Conservation (phyloP, 441 rosid species). For the Oxalis stricta region DNA sequence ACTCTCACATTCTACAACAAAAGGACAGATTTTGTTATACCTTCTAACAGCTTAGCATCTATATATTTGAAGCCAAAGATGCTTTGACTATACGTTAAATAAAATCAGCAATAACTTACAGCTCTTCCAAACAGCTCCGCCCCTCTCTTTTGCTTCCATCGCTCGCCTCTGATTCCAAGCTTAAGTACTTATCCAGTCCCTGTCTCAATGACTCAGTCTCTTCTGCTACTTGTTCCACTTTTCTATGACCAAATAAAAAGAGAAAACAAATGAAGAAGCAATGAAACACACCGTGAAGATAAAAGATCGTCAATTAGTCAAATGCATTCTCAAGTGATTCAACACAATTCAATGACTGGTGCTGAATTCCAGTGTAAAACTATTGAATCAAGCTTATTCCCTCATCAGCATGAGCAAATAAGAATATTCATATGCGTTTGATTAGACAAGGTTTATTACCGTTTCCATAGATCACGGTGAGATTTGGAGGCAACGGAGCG, state of each 20-base stretch:
- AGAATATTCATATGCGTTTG: too few species aligned
- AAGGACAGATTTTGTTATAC: constrained; percentile 3
- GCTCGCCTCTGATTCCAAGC: constrained; percentile 63
- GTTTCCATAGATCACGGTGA: constrained; percentile 95
- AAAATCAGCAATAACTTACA: constrained; percentile 22
- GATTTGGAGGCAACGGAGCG: constrained; percentile 64
- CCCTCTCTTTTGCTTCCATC: constrained; percentile 76
- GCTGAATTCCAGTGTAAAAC: too few species aligned
- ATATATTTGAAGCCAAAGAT: too few species aligned
- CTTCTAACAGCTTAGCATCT: too few species aligned
- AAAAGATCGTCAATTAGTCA: too few species aligned
- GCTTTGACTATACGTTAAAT: background rate
- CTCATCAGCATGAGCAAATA: too few species aligned
- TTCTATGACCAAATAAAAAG: constrained; percentile 31
- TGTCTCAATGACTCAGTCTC: constrained; percentile 72
- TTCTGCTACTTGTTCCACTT: constrained; percentile 84
- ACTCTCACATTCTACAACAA: constrained; percentile 57
- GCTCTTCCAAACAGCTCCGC: constrained; percentile 81
- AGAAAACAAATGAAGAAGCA: too few species aligned
- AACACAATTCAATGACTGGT: too few species aligned
- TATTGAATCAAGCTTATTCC: too few species aligned
- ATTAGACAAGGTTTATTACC: too few species aligned
- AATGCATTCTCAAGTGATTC: too few species aligned
- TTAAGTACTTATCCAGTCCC: constrained; percentile 55
- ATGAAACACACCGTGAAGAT: too few species aligned